Conservation (phyloP, 148 eudicot species). For the Simmondsia chinensis region DNA sequence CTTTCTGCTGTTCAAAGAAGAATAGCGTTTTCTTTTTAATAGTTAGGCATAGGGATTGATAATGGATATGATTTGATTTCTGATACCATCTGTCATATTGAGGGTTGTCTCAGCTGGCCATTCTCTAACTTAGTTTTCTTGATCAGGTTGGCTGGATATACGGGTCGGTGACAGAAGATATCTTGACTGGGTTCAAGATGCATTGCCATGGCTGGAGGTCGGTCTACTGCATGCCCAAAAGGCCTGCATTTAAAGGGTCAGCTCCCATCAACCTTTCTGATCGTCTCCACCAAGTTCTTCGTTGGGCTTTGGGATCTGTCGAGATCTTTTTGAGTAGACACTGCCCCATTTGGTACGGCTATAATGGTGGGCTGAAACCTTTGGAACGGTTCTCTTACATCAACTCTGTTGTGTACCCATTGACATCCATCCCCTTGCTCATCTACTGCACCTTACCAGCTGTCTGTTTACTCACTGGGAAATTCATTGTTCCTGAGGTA, state of each 20-base stretch:
- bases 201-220: conserved; percentile 98
- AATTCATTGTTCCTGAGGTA: conserved; percentile 96
- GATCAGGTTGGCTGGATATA: conserved; percentile 94
- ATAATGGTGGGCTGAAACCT: conserved; percentile 78
- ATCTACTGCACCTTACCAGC: conserved; percentile 89
- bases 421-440: conserved; percentile 82
- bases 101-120: too few relatives aligned
- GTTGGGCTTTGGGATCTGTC: conserved; percentile 95
- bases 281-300: conserved; percentile 94
- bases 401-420: conserved; percentile 81
- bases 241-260: conserved; percentile 92
- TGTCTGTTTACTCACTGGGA: conserved; percentile 86
- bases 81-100: too few relatives aligned
- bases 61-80: too few relatives aligned
- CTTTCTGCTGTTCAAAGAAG: too few relatives aligned
- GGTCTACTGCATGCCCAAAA: conserved; percentile 84
- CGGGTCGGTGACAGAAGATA: conserved; percentile 97
- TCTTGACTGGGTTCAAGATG: conserved; percentile 96
- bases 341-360: conserved; percentile 96
- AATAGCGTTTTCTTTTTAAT: too few relatives aligned
- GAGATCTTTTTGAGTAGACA: conserved; percentile 83
- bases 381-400: conserved; percentile 87
- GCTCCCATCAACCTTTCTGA: conserved; percentile 96
- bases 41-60: too few relatives aligned
- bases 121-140: background rate